A percentile compares a stretch with the other conserved stretches of the same genome.
Conservation (phyloP, 2,329 filamentous ascomycete species). For the Elsinoe australis region DNA sequence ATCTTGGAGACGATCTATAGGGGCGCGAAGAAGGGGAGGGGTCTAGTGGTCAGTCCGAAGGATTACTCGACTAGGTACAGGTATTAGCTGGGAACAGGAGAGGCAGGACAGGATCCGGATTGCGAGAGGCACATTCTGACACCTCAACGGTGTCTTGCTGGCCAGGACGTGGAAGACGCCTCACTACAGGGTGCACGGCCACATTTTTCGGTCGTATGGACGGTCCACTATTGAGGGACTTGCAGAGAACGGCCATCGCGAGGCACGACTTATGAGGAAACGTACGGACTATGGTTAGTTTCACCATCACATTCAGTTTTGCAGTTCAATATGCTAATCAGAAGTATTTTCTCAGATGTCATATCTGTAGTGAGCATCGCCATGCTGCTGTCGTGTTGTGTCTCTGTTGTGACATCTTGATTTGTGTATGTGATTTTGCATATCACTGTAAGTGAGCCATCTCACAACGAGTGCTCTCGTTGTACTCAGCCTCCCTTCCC, state of each 20-base stretch:
- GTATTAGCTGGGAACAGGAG: conserved; percentile 41
- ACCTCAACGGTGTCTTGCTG: no score
- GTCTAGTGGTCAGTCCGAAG: conserved; percentile 94
- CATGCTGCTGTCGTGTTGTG: background rate
- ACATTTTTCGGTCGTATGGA: no score
- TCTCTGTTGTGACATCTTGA: background rate
- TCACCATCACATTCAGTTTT: background rate
- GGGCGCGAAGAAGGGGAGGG: conserved; percentile 95
- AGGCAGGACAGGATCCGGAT: background rate
- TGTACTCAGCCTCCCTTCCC: no score
- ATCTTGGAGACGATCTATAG: conserved; percentile 97
- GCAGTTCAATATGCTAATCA: conserved; percentile 4
- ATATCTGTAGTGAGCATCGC: background rate
- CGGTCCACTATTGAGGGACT: no score
- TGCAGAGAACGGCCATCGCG: background rate
- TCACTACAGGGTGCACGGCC: background rate
- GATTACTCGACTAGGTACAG: conserved; percentile 66
- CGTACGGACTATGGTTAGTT: conserved; percentile 1
- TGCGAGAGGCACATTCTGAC: background rate
- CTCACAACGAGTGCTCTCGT: no score
- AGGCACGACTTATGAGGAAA: background rate
- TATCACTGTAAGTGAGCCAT: no score
- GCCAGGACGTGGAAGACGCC: background rate
- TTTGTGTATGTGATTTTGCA: no score
- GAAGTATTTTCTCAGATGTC: background rate